Base-by-base conservation (phyloP, 2,329 filamentous ascomycete genomes). In the Venturia effusa region DNA sequence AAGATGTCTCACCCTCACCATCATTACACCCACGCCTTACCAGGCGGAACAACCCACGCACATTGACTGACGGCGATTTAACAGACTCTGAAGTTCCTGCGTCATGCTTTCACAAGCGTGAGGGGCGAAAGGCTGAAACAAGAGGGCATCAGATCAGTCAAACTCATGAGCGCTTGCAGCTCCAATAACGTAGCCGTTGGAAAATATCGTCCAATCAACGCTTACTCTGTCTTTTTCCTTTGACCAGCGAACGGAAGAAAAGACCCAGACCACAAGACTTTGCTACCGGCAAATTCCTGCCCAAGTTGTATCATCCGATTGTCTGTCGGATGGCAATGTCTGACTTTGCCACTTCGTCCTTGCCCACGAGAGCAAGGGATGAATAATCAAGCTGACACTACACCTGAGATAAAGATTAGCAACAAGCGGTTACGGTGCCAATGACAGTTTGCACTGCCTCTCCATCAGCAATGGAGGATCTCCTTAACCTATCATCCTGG, bases 121-220 rank as follows among this genome's bases (percentile, higher is more conserved):
- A 55, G 51, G 27, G 51, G 51, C 27, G 15, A 55, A 55, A 55
- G 51, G 51, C 51, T 55, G 51, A 55, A 55, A 55, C 51, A 55
- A 55, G 27, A 55, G 51, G 51, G 51, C n/a, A 27, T 32, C n/a
- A 19, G 19, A 19, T 19, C 27, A 55, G 51, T 30, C 34, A 34
- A 55, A n/a, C 19, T 19, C 2, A n/a, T 19, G 30, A 34, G 51
- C 51, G 51, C 30, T 32, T 55, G 34, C 51, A 55, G 27, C 51
- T 55, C 51, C 51, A 55, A 55, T 55, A 6, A 19, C 10, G 30
- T 55, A 32, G 27, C 27, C 51, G 4, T 19, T 34, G 2, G 13
- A 34, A 6, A n/a, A 7, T 17, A 55, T 4, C 2, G 7, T 19
- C 30, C 51, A 55, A 55, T 55, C 27, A 34, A 19, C 30, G 17